phyloP scores from a whole-genome alignment of 2,329 filamentous ascomycete species.

The Diaporthe vexans region DNA sequence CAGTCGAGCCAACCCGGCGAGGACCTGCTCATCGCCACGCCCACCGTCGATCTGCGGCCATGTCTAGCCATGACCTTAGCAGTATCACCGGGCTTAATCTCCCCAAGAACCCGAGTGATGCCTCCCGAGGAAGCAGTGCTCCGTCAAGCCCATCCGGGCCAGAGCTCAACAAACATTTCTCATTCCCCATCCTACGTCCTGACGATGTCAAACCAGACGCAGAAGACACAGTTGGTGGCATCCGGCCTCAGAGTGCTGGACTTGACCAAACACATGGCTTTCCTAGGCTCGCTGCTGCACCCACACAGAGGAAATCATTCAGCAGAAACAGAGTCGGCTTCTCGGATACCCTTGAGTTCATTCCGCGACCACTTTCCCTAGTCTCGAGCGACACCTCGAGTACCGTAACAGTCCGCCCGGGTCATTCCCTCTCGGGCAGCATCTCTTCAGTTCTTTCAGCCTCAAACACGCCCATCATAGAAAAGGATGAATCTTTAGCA shows the following conservation, averaged over 20 bases:
- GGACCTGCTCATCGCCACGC: constrained; percentile 75
- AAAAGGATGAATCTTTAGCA: constrained; percentile 56
- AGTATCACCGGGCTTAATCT: constrained; percentile 41
- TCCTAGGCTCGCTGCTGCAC: constrained; percentile 51
- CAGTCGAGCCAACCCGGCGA: constrained; percentile 63
- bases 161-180: constrained; percentile 49
- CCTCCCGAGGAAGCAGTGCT: constrained; percentile 72
- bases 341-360: constrained; percentile 86
- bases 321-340: constrained; percentile 78
- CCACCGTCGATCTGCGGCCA: constrained; percentile 82
- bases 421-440: constrained; percentile 83
- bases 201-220: constrained; percentile 40
- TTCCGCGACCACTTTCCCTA: constrained; percentile 84
- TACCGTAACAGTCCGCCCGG: constrained; percentile 77
- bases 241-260: constrained; percentile 49
- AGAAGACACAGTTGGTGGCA: constrained; percentile 41
- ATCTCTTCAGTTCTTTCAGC: constrained; percentile 82
- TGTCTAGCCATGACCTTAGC: constrained; percentile 84
- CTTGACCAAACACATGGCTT: constrained; percentile 44
- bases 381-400: constrained; percentile 89
- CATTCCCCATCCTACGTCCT: constrained; percentile 44
- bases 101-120: constrained; percentile 30
- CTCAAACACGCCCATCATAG: constrained; percentile 58
- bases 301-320: constrained; percentile 42
- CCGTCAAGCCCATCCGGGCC: constrained; percentile 71